Conservation (phyloP, 441 rosid species). For the Hura crepitans region DNA sequence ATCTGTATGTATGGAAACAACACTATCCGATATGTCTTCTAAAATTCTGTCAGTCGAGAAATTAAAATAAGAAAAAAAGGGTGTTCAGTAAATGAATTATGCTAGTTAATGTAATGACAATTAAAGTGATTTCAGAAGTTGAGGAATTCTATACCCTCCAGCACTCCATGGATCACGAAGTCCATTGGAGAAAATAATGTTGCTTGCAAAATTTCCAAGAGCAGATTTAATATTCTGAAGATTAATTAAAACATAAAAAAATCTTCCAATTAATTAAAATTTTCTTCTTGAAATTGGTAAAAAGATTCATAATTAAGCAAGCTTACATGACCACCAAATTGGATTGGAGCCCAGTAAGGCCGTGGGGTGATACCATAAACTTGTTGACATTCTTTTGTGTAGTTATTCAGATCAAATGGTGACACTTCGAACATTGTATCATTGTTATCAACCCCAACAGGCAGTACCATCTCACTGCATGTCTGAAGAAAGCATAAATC, state of each 20-base stretch:
- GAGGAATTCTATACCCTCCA: neutral
- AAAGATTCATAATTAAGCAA: neutral
- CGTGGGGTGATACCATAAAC: conserved; percentile 20
- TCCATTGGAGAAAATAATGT: conserved; percentile 10
- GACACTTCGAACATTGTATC: conserved; percentile 26
- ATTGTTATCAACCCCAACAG: conserved; percentile 17
- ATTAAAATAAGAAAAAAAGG: no score
- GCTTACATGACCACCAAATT: conserved; percentile 35
- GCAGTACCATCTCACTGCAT: conserved; percentile 29
- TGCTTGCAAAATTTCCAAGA: conserved; percentile 9
- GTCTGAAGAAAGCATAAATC: conserved; percentile 7
- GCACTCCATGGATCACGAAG: conserved; percentile 13
- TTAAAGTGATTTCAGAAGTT: no score
- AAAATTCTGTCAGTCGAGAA: no score
- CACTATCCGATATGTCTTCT: no score
- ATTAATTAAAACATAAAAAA: neutral
- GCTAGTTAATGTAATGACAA: no score
- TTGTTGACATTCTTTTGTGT: conserved; percentile 11
- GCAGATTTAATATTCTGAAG: conserved; percentile 8
- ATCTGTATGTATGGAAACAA: no score
- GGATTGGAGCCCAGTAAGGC: conserved; percentile 30
- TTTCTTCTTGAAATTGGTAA: neutral
- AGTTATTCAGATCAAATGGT: conserved; percentile 22
- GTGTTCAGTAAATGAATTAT: no score
- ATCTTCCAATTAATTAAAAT: neutral